Evolutionary conservation across 2,329 filamentous ascomycete species (phyloP), one percentile per base, ranked within the genome.

Genomic region (Fusarium brachygibbosum): DNA sequence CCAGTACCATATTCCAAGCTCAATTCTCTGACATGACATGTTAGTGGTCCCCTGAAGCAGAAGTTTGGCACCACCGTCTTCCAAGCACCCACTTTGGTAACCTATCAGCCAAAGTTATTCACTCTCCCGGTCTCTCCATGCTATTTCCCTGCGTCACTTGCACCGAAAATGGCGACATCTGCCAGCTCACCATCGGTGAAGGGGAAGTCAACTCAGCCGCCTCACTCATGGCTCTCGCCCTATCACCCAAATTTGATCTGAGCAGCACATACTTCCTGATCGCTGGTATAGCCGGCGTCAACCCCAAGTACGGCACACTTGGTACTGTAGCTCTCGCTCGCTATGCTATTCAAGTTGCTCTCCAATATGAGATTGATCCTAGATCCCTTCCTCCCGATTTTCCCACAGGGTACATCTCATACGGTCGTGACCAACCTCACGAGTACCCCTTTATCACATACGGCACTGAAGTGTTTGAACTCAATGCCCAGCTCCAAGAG

Each of bases 321-420:
- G 88, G 86, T 44, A 85, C 86, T 40, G 90, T 92, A 0, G 89
- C 90, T 2, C 87, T 94, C 55, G 86, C 89, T 37, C 85, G 87
- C 23, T 94, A 89, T 74, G 87, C 90, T 1, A 85, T 94, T 7
- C 92, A 94, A 75, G 90, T 93, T 4, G 91, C 89, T 0, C 81
- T 93, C 54, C 91, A 94, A 77, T 92, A 93, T 69, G 91, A 94
- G 77, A 87, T 94, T 64, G 91, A 93, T 71, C 81, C 86, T 2
- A 86, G 91, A 34, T 90, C 93, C 64, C 86, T 92, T 34, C 89
- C 90, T 0, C 74, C 75, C 3, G 89, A 89, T 76, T 93, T 85
- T 79, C 81, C 84, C 1, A 91, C 90, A 0, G 90, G 91, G 7
- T 93, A 93, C 76, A 83, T 93, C 31, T 86, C 90, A 2, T 89